Evolutionary conservation across 1,139 yeast genomes (phyloP).

Genomic region (Candida sanyaensis): DNA sequence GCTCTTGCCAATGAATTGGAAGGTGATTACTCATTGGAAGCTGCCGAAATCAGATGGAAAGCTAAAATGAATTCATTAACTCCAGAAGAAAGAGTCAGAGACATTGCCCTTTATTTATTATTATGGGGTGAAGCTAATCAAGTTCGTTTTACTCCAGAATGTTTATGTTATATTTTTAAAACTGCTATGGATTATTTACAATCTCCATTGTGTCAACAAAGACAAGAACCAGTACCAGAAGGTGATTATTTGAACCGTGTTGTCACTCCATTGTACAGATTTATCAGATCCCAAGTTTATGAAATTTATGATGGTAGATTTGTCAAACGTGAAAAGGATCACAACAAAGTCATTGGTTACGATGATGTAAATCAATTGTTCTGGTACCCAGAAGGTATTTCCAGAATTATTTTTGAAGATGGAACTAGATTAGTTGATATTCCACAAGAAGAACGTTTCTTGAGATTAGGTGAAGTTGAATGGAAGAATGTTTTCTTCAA

Average conservation of each 20-base stretch:
- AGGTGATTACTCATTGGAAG: conserved; percentile 72
- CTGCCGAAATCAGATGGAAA: conserved; percentile 54
- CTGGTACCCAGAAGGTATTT: conserved; percentile 99
- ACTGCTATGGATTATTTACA: conserved; percentile 86
- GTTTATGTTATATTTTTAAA: conserved; percentile 89
- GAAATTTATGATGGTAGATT: conserved; percentile 94
- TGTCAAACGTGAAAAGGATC: conserved; percentile 96
- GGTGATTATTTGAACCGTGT: conserved; percentile 94
- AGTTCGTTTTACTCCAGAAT: conserved; percentile 92
- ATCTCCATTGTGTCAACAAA: conserved; percentile 89
- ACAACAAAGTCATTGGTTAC: conserved; percentile 90
- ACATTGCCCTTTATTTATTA: conserved; percentile 82
- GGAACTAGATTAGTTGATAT: conserved; percentile 89
- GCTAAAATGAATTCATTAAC: conserved; percentile 49
- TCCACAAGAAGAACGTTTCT: conserved; percentile 86
- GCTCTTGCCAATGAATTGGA: conserved; percentile 76
- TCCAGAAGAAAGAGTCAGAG: conserved; percentile 81
- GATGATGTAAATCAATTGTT: conserved; percentile 98
- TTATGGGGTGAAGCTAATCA: conserved; percentile 99
- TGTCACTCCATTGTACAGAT: conserved; percentile 89
- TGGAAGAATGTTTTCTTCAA: conserved; percentile 95
- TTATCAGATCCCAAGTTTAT: conserved; percentile 91
- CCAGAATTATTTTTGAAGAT: conserved; percentile 87
- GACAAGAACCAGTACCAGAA: conserved; percentile 89
- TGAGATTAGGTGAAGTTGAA: conserved; percentile 86